Evolutionary conservation across 768 basidiomycete genomes (phyloP).

Genomic region (Calocera viscosa): DNA sequence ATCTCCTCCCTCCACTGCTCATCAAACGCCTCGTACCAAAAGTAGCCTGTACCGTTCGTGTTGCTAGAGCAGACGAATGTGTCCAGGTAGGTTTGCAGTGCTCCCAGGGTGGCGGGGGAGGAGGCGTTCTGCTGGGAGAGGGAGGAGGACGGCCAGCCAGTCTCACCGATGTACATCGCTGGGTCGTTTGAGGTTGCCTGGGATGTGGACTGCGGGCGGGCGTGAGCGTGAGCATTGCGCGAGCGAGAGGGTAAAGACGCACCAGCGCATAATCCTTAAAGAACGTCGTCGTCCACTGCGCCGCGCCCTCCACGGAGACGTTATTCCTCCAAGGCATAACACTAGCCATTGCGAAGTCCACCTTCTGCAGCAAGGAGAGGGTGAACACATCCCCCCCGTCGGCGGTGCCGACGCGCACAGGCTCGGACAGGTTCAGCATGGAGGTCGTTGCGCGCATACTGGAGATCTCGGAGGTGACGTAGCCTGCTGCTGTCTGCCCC

Average conservation of each 20-base stretch:
- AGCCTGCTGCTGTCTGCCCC: not conserved
- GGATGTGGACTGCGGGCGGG: not conserved
- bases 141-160: constrained; percentile 11
- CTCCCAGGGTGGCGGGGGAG: not conserved
- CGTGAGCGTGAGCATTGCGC: not conserved
- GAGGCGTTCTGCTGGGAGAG: not conserved
- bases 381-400: constrained; percentile 6
- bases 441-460: not conserved
- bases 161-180: constrained; percentile 9
- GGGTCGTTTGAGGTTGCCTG: not conserved
- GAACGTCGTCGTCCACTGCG: constrained; percentile 1
- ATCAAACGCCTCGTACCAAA: constrained; percentile 12
- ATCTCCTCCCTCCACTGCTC: constrained; percentile 10
- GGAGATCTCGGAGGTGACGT: not conserved
- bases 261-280: not conserved
- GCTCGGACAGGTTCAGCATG: not conserved
- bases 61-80: constrained; percentile 7
- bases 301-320: not conserved
- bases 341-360: not conserved
- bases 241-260: not conserved
- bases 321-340: not conserved
- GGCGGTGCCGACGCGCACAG: not conserved
- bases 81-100: constrained; percentile 9
- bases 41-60: constrained; percentile 12
- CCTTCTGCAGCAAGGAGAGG: not conserved